These are phyloP conservation scores for Paraconiothyrium brasiliense DNA, from an alignment of 2,329 filamentous ascomycete genomes.

Conservation along the genomic window DNA sequence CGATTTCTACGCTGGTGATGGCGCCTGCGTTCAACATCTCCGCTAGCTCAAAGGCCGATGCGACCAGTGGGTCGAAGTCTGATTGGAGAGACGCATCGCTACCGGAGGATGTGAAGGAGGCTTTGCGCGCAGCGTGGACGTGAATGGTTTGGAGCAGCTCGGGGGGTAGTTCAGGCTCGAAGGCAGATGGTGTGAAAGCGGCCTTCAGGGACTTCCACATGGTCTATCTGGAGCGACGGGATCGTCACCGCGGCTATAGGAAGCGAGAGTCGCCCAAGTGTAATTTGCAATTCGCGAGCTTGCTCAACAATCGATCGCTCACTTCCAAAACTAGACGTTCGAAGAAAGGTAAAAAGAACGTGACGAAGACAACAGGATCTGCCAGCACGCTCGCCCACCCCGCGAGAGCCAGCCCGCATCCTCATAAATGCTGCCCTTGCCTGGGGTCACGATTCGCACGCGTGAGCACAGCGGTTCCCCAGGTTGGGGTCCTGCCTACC, in stretches of 20 bases:
- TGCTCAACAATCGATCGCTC: background rate
- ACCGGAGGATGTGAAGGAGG: conserved; percentile 40
- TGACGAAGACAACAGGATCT: background rate
- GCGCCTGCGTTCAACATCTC: conserved; percentile 41
- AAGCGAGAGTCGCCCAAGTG: conserved; percentile 1
- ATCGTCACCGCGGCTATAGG: conserved; percentile 6
- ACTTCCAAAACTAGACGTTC: background rate
- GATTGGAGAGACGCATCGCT: conserved; percentile 31
- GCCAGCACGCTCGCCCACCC: background rate
- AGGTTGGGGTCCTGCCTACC: conserved; percentile 21
- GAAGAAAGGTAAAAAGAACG: background rate
- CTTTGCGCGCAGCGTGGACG: conserved; percentile 32
- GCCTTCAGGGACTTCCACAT: conserved; percentile 42
- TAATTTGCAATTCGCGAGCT: background rate
- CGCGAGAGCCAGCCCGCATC: conserved; percentile 24
- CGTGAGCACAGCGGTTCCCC: conserved; percentile 11
- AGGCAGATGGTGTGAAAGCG: conserved; percentile 37
- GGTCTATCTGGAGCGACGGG: conserved; percentile 11
- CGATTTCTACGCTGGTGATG: conserved; percentile 48
- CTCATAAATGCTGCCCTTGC: conserved; percentile 24
- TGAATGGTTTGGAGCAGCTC: conserved; percentile 25
- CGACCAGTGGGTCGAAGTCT: conserved; percentile 45
- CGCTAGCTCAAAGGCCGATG: conserved; percentile 43
- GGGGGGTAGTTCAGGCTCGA: conserved; percentile 32
- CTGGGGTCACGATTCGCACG: background rate